Evolutionary conservation across 805 yeast genomes (phyloP), one percentile per base, ranked within the genome.

Genomic region (Nakazawaea sp.): DNA sequence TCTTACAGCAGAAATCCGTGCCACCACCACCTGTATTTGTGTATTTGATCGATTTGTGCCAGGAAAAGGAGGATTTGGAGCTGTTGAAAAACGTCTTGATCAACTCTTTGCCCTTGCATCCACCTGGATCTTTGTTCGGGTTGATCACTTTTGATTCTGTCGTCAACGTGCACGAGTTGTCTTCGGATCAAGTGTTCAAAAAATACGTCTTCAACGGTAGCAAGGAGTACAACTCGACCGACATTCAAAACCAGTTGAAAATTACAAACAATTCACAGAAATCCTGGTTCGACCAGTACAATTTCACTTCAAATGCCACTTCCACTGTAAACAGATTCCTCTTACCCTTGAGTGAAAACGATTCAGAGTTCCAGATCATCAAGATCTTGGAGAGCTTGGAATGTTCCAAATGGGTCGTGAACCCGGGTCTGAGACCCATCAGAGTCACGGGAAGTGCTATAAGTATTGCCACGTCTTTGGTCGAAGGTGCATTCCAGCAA

Each of bases 371-470:
- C 58, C 88, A 81, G 61, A 70, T 90, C 50, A 82, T 86, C 20
- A 77, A 75, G 44, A 71, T 85, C 38, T 70, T 92, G 49, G 96
- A 88, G 61, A 76, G 78, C 43, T 70, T 92, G 55, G 67, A 78
- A 42, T 48, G 51, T 23, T 60, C 65, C 9, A 59, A 55, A 42
- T 92, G 99, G 99, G 76, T 90, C 24, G 83, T 84, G 26, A 81
- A 83, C 32, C 75, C 82, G 34, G 86, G 84, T 36, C 78, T 78
- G 53, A 78, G 99, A 58, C 84, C 97, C 7, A 63, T 85, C 38
- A 75, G 99, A 64, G 83, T 90, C 42, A 86, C 96, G 3, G 98
- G 98, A 42, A 79, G 94, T 20, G 97, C 98, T 4, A 60, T 89
- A 49, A 76, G 83, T 45, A 78, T 92, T 46, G 96, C 97, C 8